Conservation (phyloP, 2,329 filamentous ascomycete genomes). For the Cytospora chrysosperma region DNA sequence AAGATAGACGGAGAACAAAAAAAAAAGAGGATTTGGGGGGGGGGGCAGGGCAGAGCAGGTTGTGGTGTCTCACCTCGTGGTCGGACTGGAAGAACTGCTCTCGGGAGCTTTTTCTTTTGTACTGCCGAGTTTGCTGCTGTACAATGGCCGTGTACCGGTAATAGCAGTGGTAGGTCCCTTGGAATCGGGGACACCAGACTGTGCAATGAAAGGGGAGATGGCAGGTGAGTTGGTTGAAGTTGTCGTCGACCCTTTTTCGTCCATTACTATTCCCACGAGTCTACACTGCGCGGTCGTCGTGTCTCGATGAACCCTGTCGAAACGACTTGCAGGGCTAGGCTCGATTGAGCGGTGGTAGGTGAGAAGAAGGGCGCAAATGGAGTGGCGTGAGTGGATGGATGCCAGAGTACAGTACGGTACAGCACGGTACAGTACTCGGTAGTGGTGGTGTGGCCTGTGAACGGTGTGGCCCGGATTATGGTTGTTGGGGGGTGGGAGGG, state of each 20-base stretch:
- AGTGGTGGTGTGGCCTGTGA: constrained; percentile 6
- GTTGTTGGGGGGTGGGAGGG: background rate
- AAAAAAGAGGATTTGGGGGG: constrained; percentile 28
- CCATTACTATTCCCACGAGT: constrained; percentile 21
- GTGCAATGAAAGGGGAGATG: constrained; percentile 5
- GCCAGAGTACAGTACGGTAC: constrained; percentile 2
- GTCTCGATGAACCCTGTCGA: constrained; percentile 22
- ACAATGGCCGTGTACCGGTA: constrained; percentile 29
- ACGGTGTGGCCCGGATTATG: constrained; percentile 15
- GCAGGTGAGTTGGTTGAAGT: constrained; percentile 13
- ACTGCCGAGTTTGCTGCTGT: constrained; percentile 36
- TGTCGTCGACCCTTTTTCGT: constrained; percentile 19
- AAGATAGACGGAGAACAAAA: constrained; percentile 22
- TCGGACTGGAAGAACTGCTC: constrained; percentile 28
- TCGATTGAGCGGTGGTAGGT: constrained; percentile 12
- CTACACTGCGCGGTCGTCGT: constrained; percentile 15
- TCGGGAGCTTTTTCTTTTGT: constrained; percentile 29
- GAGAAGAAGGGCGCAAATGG: constrained; percentile 10
- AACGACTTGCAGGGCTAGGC: constrained; percentile 17
- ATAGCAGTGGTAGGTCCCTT: constrained; percentile 6
- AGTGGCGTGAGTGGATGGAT: constrained; percentile 20
- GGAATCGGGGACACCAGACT: constrained; percentile 2
- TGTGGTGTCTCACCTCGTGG: constrained; percentile 36
- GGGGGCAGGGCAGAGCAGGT: constrained; percentile 27
- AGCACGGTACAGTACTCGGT: background rate